A percentile compares a stretch with the other conserved stretches of the same genome.
Conservation (phyloP, 1,284 basidiomycete genomes). For the Porphyrellus sp. region DNA sequence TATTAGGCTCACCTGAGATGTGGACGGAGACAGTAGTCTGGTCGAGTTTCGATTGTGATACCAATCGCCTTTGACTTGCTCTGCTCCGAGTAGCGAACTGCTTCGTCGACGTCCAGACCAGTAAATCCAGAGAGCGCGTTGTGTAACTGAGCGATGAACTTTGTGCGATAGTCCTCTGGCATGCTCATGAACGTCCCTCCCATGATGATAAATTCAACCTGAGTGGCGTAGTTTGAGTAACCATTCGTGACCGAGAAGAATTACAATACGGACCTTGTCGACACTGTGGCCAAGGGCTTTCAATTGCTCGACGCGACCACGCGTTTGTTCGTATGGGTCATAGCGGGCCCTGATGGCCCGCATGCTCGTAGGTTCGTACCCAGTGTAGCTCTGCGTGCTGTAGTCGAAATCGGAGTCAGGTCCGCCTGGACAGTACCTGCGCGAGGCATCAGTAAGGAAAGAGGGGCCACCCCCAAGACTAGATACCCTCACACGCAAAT, state of each 20-base stretch:
- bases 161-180: conserved; percentile 91
- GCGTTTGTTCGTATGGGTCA: conserved; percentile 97
- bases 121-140: conserved; percentile 97
- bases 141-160: conserved; percentile 95
- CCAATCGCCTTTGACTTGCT: conserved; percentile 98
- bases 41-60: conserved; percentile 98
- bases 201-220: conserved; percentile 99
- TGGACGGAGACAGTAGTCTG: conserved; percentile 96
- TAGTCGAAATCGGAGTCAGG: conserved; percentile 99
- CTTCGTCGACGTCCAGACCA: conserved; percentile 91
- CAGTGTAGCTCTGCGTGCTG: conserved; percentile 97
- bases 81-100: conserved; percentile 94
- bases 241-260: not conserved
- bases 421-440: conserved; percentile 96
- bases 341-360: conserved; percentile 96
- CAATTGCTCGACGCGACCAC: conserved; percentile 93
- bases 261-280: conserved; percentile 71
- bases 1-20: conserved; percentile 69
- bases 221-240: not conserved
- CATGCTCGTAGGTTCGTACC: conserved; percentile 98
- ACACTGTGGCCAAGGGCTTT: conserved; percentile 94
- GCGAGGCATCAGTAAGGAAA: conserved; percentile 4
- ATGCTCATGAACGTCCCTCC: conserved; percentile 99
- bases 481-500: conserved; percentile 82
- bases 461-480: not conserved